These are phyloP conservation scores for Coemansia sp. DNA, from an alignment of 192 early-diverging fungal genomes.

Conservation along the genomic window DNA sequence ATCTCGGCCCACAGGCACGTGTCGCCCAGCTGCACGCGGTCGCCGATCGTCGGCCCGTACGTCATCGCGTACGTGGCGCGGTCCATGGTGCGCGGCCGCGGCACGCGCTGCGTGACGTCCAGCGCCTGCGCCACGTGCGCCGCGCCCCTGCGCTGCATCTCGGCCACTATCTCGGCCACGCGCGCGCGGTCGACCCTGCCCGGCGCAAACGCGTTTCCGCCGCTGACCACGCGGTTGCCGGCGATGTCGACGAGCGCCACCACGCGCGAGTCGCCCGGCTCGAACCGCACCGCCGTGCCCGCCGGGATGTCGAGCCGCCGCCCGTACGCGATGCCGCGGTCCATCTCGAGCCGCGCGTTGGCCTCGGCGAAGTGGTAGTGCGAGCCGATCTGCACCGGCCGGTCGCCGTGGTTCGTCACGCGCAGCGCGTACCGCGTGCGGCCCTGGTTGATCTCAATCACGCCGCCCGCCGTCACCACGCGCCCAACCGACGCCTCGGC, in stretches of 20 bases:
- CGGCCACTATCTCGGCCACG: conserved; percentile 9
- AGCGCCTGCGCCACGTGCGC: conserved; percentile 63
- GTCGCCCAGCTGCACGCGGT: conserved; percentile 87
- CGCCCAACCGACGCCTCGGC: conserved; percentile 64
- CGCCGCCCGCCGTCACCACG: conserved; percentile 65
- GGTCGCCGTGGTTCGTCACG: conserved; percentile 93
- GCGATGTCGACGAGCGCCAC: conserved; percentile 85
- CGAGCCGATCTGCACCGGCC: conserved; percentile 93
- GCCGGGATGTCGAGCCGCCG: conserved; percentile 90
- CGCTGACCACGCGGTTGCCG: conserved; percentile 76
- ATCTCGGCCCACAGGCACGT: conserved; percentile 84
- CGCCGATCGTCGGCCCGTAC: conserved; percentile 93
- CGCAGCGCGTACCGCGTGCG: conserved; percentile 67
- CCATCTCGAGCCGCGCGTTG: conserved; percentile 81
- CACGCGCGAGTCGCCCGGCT: conserved; percentile 90
- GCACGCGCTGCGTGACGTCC: conserved; percentile 48
- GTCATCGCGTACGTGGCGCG: conserved; percentile 84
- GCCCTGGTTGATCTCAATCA: conserved; percentile 79
- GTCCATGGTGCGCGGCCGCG: conserved; percentile 68
- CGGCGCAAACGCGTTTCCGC: conserved; percentile 84
- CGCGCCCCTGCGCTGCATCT: conserved; percentile 37
- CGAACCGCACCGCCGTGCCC: conserved; percentile 94
- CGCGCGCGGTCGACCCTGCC: conserved; percentile 67
- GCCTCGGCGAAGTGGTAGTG: conserved; percentile 98
- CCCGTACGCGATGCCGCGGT: conserved; percentile 84